Conservation (phyloP, 1,284 basidiomycete genomes). For the Apiotrichum gracile region DNA sequence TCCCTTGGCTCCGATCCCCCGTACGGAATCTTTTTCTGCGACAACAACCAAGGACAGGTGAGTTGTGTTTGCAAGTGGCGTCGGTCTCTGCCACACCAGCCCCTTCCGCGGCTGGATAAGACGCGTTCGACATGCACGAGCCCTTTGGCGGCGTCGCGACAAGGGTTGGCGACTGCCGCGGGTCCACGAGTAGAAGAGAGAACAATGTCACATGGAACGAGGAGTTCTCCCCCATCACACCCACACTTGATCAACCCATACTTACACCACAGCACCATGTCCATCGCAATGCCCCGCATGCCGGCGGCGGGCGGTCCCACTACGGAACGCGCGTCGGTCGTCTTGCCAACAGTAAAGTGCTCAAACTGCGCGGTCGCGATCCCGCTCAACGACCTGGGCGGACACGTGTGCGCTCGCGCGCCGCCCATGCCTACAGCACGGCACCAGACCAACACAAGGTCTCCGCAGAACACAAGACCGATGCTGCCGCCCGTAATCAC, state of each 20-base stretch:
- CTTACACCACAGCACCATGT: constrained; percentile 1
- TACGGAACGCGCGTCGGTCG: constrained; percentile 59
- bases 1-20: too few relatives aligned
- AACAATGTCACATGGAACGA: background rate
- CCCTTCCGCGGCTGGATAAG: too few relatives aligned
- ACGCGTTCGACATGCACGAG: too few relatives aligned
- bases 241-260: background rate
- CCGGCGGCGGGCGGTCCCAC: background rate
- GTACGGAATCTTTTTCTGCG: too few relatives aligned
- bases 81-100: too few relatives aligned
- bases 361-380: constrained; percentile 66
- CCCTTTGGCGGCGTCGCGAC: too few relatives aligned
- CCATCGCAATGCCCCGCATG: constrained; percentile 13
- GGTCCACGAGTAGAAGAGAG: background rate
- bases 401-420: constrained; percentile 59
- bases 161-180: too few relatives aligned
- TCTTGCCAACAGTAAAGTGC: constrained; percentile 74
- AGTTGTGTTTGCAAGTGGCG: too few relatives aligned
- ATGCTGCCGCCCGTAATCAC: constrained; percentile 10
- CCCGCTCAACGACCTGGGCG: constrained; percentile 61
- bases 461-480: too few relatives aligned
- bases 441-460: background rate
- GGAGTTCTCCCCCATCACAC: background rate
- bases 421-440: constrained; percentile 36
- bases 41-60: too few relatives aligned